Base-by-base conservation (phyloP, 2,329 filamentous ascomycete genomes). In the Lasiodiplodia gonubiensis region DNA sequence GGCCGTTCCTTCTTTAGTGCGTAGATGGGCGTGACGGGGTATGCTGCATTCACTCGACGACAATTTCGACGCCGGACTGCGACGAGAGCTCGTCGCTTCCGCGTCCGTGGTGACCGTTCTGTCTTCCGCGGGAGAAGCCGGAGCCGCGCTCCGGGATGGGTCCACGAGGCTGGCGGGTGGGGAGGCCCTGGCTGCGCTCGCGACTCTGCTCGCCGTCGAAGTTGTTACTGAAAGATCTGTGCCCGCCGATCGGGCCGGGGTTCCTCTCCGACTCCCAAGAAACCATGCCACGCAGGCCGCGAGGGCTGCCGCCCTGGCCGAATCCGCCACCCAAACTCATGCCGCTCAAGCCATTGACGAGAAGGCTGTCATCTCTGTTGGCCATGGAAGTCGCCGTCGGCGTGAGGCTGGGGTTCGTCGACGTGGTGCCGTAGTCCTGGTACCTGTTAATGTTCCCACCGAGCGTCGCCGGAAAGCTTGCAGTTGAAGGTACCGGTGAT, bases 401-500 rank as follows among this genome's bases (percentile, higher is more conserved):
- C 3, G 89, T 90, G 68, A 90, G 81, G 61, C 86, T 90, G 10
- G 89, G 89, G 25, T 89, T 91, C 74, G 86, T 89, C 51, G 88
- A 88, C 35, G 86, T 84, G 42, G 82, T 85, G 71, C 83, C 83
- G 71, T 89, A 86, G 68, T 75, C 76, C 46, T 88, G 86, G 70
- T 89, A 86, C 66, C 88, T 85, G 54, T 86, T 82, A 66, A 89
- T 86, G 72, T 89, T 89, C 70, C 86, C 85, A 74, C 84, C 84
- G 60, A 92, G 82, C 69, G 86, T 87, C 70, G 88, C 88, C 66
- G 92, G 89, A 77, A 96, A 97, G 82, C 93, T 96, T 6, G 92
- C 92, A 21, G 92, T 93, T 14, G 95, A 97, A 8, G 90, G 90
- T 3, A 92, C 94, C 6, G 95, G 94, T 72, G 94, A 98, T 12